A percentile compares a stretch with the other conserved stretches of the same genome.
These are phyloP conservation scores for Rhododendron mucronatum DNA, from an alignment of 148 eudicot genomes.

Conservation along the genomic window DNA sequence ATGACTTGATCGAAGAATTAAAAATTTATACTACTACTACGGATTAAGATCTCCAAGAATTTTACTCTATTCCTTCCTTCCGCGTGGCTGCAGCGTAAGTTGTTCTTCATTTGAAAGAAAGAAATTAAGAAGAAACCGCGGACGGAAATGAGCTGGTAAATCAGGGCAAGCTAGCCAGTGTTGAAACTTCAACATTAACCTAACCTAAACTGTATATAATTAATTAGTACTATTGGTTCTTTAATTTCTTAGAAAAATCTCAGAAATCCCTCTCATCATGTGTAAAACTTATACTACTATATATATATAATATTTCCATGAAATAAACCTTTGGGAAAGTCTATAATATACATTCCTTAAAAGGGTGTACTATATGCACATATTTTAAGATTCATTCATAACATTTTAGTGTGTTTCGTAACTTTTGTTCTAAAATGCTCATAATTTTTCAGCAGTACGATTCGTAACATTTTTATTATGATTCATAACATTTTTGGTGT, in stretches of 20 bases:
- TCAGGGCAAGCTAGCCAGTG: background rate
- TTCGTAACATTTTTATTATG: too few species aligned
- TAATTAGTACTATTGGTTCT: background rate
- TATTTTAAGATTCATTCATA: too few species aligned
- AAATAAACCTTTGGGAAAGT: background rate
- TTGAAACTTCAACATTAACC: background rate
- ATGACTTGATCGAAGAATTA: background rate
- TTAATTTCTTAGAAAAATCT: background rate
- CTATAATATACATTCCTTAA: too few species aligned
- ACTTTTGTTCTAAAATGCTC: too few species aligned
- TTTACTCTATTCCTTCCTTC: background rate
- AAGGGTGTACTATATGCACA: too few species aligned
- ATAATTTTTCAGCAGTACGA: too few species aligned
- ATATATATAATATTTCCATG: background rate
- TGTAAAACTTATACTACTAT: background rate
- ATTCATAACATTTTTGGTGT: too few species aligned
- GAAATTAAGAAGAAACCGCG: background rate
- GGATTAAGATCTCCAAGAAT: too few species aligned
- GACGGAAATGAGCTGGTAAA: background rate
- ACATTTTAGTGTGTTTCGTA: too few species aligned
- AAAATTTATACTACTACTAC: background rate
- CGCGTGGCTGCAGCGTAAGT: background rate
- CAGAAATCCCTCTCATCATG: background rate
- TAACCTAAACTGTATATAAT: background rate
- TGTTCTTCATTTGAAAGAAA: background rate